Evolutionary conservation across 495 filamentous ascomycete genomes (phyloP).

Genomic region (Staphylotrichum tortipilum): DNA sequence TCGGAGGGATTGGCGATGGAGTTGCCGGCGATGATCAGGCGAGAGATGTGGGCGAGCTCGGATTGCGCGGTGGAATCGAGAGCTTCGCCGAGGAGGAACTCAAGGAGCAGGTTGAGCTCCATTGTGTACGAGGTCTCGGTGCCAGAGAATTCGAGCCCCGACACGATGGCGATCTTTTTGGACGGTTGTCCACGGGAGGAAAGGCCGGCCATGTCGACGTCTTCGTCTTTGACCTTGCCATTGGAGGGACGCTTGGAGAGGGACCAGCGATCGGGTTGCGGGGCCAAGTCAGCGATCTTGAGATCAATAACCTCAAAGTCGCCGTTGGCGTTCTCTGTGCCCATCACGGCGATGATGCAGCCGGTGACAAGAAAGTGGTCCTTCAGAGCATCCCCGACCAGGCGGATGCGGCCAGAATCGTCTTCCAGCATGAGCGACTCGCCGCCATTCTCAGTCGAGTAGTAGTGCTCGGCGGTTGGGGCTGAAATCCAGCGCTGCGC

Average conservation of each 20-base stretch:
- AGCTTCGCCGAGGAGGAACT: slow-evolving; percentile 82
- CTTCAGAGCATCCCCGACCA: slow-evolving; percentile 60
- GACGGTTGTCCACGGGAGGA: slow-evolving; percentile 22
- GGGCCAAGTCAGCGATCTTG: slow-evolving; percentile 74
- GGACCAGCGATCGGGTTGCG: slow-evolving; percentile 72
- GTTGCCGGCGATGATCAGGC: slow-evolving; percentile 86
- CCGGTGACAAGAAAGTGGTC: slow-evolving; percentile 74
- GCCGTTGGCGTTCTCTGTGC: slow-evolving; percentile 84
- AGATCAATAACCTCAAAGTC: slow-evolving; percentile 89
- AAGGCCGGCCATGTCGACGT: slow-evolving; percentile 38
- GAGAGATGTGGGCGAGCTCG: slow-evolving; percentile 60
- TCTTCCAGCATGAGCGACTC: slow-evolving; percentile 86
- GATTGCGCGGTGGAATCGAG: slow-evolving; percentile 47
- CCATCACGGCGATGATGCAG: slow-evolving; percentile 81
- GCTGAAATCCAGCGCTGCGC: slow-evolving; percentile 73
- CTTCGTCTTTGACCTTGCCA: slow-evolving; percentile 27
- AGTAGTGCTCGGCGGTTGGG: slow-evolving; percentile 72
- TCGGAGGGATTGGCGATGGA: slow-evolving; percentile 47
- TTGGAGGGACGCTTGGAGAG: slow-evolving; percentile 29
- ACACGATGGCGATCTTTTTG: slow-evolving; percentile 78
- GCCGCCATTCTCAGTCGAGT: slow-evolving; percentile 42
- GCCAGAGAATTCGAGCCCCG: slow-evolving; percentile 75
- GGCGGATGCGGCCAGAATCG: slow-evolving; percentile 81
- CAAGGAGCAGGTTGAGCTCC: slow-evolving; percentile 65
- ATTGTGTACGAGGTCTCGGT: slow-evolving; percentile 59